Evolutionary conservation across 192 early-diverging fungal species (phyloP).

Genomic region (Kickxella alabastrina): DNA sequence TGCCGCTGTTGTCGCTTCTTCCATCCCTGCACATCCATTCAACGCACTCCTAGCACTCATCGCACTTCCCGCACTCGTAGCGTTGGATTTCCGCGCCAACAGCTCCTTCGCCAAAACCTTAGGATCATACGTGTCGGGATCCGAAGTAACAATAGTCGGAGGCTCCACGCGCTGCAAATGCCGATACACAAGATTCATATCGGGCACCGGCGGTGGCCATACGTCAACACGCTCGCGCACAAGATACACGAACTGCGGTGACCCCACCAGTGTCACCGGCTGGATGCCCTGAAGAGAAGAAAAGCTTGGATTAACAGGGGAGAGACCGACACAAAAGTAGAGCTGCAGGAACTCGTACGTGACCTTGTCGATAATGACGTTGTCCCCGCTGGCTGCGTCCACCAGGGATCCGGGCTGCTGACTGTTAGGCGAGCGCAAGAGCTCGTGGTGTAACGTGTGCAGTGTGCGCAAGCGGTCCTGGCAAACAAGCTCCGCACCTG

Average conservation of each 20-base stretch:
- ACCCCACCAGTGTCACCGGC: constrained; percentile 38
- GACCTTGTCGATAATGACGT: constrained; percentile 50
- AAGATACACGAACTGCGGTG: constrained; percentile 46
- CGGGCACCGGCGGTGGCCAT: constrained; percentile 53
- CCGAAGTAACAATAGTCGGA: constrained; percentile 42
- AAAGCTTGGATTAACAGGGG: too few relatives aligned
- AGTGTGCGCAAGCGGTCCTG: constrained; percentile 2
- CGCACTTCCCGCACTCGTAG: constrained; percentile 15
- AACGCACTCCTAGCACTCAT: constrained; percentile 15
- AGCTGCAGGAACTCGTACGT: constrained; percentile 55
- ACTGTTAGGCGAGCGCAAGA: constrained; percentile 24
- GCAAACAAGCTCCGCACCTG: neutral
- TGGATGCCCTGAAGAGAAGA: constrained; percentile 12
- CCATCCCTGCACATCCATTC: neutral
- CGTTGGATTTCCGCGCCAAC: constrained; percentile 26
- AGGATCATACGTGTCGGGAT: constrained; percentile 45
- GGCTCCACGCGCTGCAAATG: constrained; percentile 37
- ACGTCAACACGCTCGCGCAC: constrained; percentile 50
- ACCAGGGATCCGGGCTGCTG: constrained; percentile 28
- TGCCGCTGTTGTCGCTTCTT: neutral
- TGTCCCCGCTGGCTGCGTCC: constrained; percentile 43
- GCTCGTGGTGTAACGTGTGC: constrained; percentile 18
- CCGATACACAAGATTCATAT: constrained; percentile 40
- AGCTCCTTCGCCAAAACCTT: constrained; percentile 30
- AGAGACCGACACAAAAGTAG: constrained; percentile 43